Conservation (phyloP, 495 filamentous ascomycete species). For the Lophium mytilinum region DNA sequence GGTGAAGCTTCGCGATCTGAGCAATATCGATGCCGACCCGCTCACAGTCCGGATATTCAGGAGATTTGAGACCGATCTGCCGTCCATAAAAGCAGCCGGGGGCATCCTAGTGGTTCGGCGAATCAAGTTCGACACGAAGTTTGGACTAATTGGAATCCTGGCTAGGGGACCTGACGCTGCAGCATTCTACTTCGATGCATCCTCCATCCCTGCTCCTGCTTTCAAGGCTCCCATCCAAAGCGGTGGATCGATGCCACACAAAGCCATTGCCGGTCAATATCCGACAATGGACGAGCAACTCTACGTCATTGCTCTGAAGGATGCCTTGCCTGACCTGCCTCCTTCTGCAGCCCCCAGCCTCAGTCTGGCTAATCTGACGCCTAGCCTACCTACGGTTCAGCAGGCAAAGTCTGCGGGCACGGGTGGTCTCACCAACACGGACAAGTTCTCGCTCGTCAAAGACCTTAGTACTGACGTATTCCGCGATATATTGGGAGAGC, state of each 20-base stretch:
- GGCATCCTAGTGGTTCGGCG: constrained; percentile 28
- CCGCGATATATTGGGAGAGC: constrained; percentile 67
- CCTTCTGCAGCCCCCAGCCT: background rate
- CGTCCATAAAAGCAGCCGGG: constrained; percentile 18
- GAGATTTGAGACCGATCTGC: constrained; percentile 7
- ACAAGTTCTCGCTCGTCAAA: constrained; percentile 58
- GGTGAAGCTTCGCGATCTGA: no score
- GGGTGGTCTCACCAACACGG: background rate
- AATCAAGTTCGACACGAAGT: constrained; percentile 15
- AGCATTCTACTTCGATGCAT: constrained; percentile 8
- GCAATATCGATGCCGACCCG: no score
- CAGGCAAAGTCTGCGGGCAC: background rate
- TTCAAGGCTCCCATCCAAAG: constrained; percentile 15
- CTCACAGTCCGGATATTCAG: constrained; percentile 16
- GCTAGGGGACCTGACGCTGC: background rate
- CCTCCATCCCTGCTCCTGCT: constrained; percentile 13
- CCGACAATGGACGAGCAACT: constrained; percentile 19
- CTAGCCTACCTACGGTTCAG: background rate
- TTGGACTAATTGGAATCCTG: background rate
- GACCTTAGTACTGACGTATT: constrained; percentile 51
- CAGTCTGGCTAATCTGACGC: background rate
- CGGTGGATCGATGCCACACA: background rate
- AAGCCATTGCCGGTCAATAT: background rate
- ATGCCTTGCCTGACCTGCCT: background rate
- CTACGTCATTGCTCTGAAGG: constrained; percentile 25